Base-by-base conservation (phyloP, 805 yeast genomes). In the Teunomyces panamensis region DNA sequence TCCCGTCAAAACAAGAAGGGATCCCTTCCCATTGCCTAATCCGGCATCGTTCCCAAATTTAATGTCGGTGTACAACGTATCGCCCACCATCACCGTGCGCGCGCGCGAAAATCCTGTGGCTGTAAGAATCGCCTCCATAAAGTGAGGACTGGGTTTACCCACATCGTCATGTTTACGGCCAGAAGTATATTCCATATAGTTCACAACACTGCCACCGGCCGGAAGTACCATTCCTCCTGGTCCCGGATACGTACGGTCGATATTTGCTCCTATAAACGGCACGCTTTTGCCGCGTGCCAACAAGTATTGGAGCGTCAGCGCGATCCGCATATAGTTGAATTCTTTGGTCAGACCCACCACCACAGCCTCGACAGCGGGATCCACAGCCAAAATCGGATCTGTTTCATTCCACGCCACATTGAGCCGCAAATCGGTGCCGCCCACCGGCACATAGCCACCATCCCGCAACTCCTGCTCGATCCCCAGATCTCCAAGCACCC, bases 1-100 rank as follows among this genome's bases (percentile, higher is more conserved):
- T 2, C 75, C 75, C 7, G 68, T 55, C 43, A 70, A 55, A 9
- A 70, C 74, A 50, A 71, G 57, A 30, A 70, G 48, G 1, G 72
- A 54, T 0, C 69, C 67, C 3, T 56, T 53, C 1, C 54, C 59
- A 20, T 63, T 61, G 0, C 73, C 74, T 35, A 69, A 54, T 1
- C 56, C 48, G 1, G 74, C 74, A 48, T 71, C 75, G 47, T 70
- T 71, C 3, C 74, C 75, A 52, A 71, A 70, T 51, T 71, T 71
- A 50, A 71, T 69, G 49, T 71, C 75, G 2, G 75, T 71, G 49
- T 71, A 71, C 34, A 71, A 54, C 3, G 75, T 71, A 49, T 71
- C 75, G 9, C 75, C 75, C 7, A 70, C 64, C 75, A 71, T 70
- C 41, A 70, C 49, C 2, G 75, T 67, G 30, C 54, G 59, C 14